These are phyloP conservation scores for Talaromyces amestolkiae DNA, from an alignment of 2,329 filamentous ascomycete species.

Conservation along the genomic window DNA sequence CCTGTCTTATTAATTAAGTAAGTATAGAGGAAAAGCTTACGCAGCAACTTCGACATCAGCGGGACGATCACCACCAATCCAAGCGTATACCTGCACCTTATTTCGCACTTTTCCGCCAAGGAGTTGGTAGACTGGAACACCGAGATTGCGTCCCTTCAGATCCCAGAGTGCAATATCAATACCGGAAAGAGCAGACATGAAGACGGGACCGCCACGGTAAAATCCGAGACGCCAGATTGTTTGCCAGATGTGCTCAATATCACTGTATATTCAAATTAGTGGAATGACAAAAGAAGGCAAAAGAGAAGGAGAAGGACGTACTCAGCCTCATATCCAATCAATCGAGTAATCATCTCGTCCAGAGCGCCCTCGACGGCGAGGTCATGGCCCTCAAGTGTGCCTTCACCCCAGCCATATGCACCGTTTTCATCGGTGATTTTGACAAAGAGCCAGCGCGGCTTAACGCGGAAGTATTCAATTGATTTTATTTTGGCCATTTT, in stretches of 20 bases:
- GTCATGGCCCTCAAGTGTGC: conserved; percentile 70
- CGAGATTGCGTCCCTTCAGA: conserved; percentile 63
- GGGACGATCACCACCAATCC: conserved; percentile 74
- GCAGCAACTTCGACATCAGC: conserved; percentile 59
- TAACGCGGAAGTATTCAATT: conserved; percentile 72
- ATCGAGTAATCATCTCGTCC: conserved; percentile 62
- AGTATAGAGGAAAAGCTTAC: neutral
- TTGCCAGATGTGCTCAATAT: conserved; percentile 81
- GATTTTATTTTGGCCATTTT: conserved; percentile 61
- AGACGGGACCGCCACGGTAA: conserved; percentile 74
- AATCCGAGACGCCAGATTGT: conserved; percentile 68
- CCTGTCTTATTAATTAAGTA: too few species aligned
- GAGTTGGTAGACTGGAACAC: conserved; percentile 69
- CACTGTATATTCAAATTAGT: conserved; percentile 44
- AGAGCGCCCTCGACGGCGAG: conserved; percentile 72
- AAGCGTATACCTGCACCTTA: conserved; percentile 70
- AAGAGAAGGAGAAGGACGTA: conserved; percentile 33
- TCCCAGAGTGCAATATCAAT: conserved; percentile 81
- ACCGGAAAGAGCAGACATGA: conserved; percentile 75
- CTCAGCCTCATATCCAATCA: conserved; percentile 69
- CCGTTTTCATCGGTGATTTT: conserved; percentile 69
- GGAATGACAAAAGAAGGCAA: neutral
- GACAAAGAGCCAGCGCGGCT: conserved; percentile 74
- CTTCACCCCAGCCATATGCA: conserved; percentile 70
- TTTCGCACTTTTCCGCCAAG: conserved; percentile 70